Evolutionary conservation across 2,329 filamentous ascomycete species (phyloP), one percentile per base, ranked within the genome.

Genomic region (Epichloe uncinata): DNA sequence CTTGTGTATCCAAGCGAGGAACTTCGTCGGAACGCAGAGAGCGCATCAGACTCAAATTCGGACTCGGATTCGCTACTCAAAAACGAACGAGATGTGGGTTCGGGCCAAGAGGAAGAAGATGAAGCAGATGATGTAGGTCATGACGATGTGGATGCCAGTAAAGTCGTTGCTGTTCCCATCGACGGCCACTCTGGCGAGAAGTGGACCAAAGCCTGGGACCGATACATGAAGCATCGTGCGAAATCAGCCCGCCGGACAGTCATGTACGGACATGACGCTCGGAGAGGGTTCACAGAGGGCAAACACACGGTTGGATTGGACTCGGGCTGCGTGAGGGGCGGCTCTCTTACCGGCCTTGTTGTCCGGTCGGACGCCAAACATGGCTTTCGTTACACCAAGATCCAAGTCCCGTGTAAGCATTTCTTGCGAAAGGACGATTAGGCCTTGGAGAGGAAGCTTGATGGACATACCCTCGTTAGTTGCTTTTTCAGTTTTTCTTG

Each of bases 261-360:
- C 40, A 75, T 95, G 51, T 96, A 95, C 65, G 90, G 90, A 5
- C 91, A 97, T 63, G 87, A 96, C 63, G 79, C 87, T 20, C 82
- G 82, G 59, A 69, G 69, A 3, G 89, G 88, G 0, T 74, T 94
- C 46, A 61, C 59, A 34, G 56, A 72, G 52, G 59, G 78, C 46
- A 73, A 76, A 45, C 94, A 87, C 65, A 86, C 84, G 4, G 87
- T 89, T 60, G 93, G 93, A 0, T 71, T 97, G 44, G 93, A 97
- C 65, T 86, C 85, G 0, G 84, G 82, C 0, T 97, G 93, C 63
- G 81, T 87, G 3, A 78, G 77, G 54, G 90, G 89, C 11, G 82
- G 81, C 1, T 73, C 79, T 54, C 70, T 98, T 55, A 87, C 85
- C 1, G 90, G 86, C 1, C 66, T 95, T 52, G 73, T 96, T 2